A percentile compares a stretch with the other conserved stretches of the same genome.
Evolutionary conservation across 2,329 filamentous ascomycete genomes (phyloP).

Genomic region (Cryphonectria radicalis): DNA sequence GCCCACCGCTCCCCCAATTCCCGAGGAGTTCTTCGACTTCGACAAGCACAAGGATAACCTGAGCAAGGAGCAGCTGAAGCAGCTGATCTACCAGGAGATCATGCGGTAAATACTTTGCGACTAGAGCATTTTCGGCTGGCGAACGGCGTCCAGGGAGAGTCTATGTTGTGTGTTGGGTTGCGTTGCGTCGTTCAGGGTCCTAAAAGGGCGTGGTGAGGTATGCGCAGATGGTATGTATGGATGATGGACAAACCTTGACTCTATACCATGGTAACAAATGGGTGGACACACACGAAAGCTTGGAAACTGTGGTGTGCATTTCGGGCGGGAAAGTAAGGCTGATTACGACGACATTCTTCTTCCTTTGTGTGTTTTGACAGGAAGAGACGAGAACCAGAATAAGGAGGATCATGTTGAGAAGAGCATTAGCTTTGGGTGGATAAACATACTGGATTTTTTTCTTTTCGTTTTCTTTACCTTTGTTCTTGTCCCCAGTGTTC

Average conservation of each 20-base stretch:
- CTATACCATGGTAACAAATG: conserved; percentile 8
- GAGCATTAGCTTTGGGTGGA: conserved; percentile 1
- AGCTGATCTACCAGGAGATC: conserved; percentile 97
- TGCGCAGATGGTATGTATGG: conserved; percentile 8
- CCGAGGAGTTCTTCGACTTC: conserved; percentile 99
- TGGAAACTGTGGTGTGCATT: not conserved
- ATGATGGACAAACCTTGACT: conserved; percentile 7
- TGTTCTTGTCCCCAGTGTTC: not conserved
- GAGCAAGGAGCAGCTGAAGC: conserved; percentile 97
- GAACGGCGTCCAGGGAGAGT: conserved; percentile 10
- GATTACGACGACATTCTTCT: not conserved
- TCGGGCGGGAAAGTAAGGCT: not conserved
- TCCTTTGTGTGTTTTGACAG: not conserved
- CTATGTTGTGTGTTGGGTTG: not conserved
- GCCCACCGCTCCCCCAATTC: conserved; percentile 93
- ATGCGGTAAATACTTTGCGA: conserved; percentile 57
- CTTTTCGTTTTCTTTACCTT: not conserved
- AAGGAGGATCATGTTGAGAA: conserved; percentile 2
- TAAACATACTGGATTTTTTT: not conserved
- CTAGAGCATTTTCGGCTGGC: conserved; percentile 11
- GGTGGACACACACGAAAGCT: not conserved
- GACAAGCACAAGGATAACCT: conserved; percentile 99
- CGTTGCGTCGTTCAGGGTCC: not conserved
- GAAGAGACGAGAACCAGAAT: conserved; percentile 6
- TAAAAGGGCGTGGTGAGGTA: conserved; percentile 2